These are phyloP conservation scores for Monosporozyma yasuniensis DNA, from an alignment of 805 yeast genomes.

Conservation along the genomic window DNA sequence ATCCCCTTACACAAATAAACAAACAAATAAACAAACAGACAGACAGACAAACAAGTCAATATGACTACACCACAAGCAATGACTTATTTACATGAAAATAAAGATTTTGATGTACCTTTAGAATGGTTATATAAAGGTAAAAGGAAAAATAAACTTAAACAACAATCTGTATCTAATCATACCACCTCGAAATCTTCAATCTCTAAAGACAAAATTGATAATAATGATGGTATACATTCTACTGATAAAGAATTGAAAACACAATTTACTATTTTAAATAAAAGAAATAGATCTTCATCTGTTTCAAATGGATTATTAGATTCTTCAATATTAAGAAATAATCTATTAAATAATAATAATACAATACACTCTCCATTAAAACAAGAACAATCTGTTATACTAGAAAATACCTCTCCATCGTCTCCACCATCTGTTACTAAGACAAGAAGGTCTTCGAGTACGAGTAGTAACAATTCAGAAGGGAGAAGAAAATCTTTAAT, in stretches of 20 bases:
- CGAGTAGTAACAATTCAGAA: conserved; percentile 10
- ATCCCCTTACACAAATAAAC: neutral
- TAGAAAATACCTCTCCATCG: too few species aligned
- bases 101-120: conserved; percentile 41
- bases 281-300: conserved; percentile 20
- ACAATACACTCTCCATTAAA: too few species aligned
- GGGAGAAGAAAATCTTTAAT: conserved; percentile 19
- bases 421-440: neutral
- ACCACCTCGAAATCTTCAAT: too few species aligned
- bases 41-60: too few species aligned
- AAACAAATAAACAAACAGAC: neutral
- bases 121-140: conserved; percentile 84
- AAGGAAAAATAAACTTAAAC: conserved; percentile 24
- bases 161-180: neutral
- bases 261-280: neutral
- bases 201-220: neutral
- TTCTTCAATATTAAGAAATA: neutral
- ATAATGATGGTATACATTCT: neutral
- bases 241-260: conserved; percentile 1
- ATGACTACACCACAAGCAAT: neutral
- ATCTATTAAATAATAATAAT: neutral
- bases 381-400: too few species aligned
- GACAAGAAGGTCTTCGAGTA: neutral
- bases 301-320: conserved; percentile 13
- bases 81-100: neutral